Percentiles rank a stretch among this genome's conserved stretches.
These are phyloP conservation scores for Aspergillus haitiensis DNA, from an alignment of 495 filamentous ascomycete species.

Conservation along the genomic window DNA sequence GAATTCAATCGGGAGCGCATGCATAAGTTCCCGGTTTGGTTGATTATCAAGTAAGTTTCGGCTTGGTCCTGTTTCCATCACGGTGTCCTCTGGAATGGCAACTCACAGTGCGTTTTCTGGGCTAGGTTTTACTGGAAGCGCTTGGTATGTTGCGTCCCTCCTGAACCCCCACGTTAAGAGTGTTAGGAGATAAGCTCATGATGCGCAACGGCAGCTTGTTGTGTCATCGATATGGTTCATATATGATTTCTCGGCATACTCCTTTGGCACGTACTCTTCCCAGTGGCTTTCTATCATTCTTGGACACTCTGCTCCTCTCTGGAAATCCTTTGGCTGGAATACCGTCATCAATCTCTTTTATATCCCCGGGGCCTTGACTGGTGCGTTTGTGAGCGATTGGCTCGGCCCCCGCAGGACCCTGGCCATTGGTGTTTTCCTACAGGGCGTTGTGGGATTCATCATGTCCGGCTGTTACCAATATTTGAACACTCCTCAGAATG, in stretches of 20 bases:
- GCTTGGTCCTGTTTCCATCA: background rate
- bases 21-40: constrained; percentile 50
- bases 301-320: constrained; percentile 55
- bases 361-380: constrained; percentile 75
- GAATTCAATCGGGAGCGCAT: constrained; percentile 67
- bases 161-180: too few relatives aligned
- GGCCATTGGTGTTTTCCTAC: constrained; percentile 61
- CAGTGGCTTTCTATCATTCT: constrained; percentile 68
- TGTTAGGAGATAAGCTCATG: too few relatives aligned
- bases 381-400: constrained; percentile 72
- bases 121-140: constrained; percentile 54
- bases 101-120: background rate
- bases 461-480: constrained; percentile 75
- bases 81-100: background rate
- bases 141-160: constrained; percentile 29
- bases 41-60: constrained; percentile 50
- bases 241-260: constrained; percentile 83
- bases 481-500: constrained; percentile 60
- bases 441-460: constrained; percentile 80
- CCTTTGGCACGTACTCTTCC: constrained; percentile 76
- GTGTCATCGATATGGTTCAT: constrained; percentile 89
- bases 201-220: constrained; percentile 42
- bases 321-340: constrained; percentile 80
- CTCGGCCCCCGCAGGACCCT: constrained; percentile 74
- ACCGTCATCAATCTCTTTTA: constrained; percentile 84